These are phyloP conservation scores for Harringtonia aguacate DNA, from an alignment of 2,329 filamentous ascomycete genomes.

Conservation along the genomic window DNA sequence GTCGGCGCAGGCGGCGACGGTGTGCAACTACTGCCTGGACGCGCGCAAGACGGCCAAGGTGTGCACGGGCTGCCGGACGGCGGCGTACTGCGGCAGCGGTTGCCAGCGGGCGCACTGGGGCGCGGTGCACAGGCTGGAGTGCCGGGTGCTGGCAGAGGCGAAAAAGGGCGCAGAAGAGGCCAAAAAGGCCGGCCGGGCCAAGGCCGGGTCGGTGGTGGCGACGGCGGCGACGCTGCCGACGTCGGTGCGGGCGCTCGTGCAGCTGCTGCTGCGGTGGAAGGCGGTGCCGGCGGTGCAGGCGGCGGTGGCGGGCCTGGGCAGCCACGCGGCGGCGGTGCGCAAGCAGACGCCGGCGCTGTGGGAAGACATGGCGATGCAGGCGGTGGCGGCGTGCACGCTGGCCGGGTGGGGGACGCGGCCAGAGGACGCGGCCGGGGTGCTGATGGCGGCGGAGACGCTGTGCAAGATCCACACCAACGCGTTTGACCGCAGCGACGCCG, in stretches of 20 bases:
- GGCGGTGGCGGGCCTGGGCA: slow-evolving; percentile 30
- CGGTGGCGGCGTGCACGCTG: slow-evolving; percentile 38
- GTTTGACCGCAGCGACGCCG: slow-evolving; percentile 44
- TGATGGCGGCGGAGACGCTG: slow-evolving; percentile 32
- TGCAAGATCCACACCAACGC: slow-evolving; percentile 54
- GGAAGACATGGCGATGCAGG: slow-evolving; percentile 37
- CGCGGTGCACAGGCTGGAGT: slow-evolving; percentile 42
- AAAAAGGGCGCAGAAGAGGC: slow-evolving; percentile 13
- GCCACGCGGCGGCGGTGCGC: slow-evolving; percentile 31
- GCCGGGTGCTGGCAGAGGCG: slow-evolving; percentile 31
- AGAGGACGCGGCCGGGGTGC: slow-evolving; percentile 17
- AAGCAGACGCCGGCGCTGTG: slow-evolving; percentile 22
- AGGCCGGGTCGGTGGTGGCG: neutral
- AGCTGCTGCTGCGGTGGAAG: slow-evolving; percentile 31
- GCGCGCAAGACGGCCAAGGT: slow-evolving; percentile 14
- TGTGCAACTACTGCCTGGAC: slow-evolving; percentile 40
- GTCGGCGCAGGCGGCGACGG: slow-evolving; percentile 25
- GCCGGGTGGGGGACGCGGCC: slow-evolving; percentile 25
- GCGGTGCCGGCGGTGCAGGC: slow-evolving; percentile 13
- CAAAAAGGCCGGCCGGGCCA: slow-evolving; percentile 9
- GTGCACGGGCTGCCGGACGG: slow-evolving; percentile 43
- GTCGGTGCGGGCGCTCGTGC: slow-evolving; percentile 41
- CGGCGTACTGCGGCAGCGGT: slow-evolving; percentile 40
- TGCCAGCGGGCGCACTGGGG: slow-evolving; percentile 48
- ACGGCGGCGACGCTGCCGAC: slow-evolving; percentile 42